These are phyloP conservation scores for Termitomyces sp. DNA, from an alignment of 768 basidiomycete genomes.

Conservation along the genomic window DNA sequence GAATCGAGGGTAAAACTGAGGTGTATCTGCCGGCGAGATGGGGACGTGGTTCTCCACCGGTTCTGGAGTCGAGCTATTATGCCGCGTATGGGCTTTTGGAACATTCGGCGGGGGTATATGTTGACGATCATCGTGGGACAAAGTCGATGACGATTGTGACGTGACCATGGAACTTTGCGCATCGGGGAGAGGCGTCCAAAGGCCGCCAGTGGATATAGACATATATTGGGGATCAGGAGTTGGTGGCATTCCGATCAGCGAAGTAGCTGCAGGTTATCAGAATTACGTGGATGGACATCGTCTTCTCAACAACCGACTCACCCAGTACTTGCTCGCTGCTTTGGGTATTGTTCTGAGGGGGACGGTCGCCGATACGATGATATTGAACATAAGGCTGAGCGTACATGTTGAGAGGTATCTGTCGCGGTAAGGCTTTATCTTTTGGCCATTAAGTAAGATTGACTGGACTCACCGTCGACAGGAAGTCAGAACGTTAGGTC, in stretches of 20 bases:
- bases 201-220: not conserved
- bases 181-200: not conserved
- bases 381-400: not conserved
- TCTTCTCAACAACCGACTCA: not conserved
- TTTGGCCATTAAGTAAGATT: not conserved
- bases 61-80: not conserved
- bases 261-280: not conserved
- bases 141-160: not conserved
- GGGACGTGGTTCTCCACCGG: not conserved
- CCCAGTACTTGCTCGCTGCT: not conserved
- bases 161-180: not conserved
- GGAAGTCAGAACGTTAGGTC: not conserved
- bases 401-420: not conserved
- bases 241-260: not conserved
- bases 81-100: not conserved
- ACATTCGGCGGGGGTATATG: not conserved
- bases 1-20: not conserved
- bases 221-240: not conserved
- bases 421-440: not conserved
- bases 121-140: no score
- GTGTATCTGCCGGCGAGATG: not conserved
- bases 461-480: not conserved
- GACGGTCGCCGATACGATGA: not conserved
- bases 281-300: not conserved
- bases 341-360: not conserved